Base-by-base conservation (phyloP, 768 basidiomycete species). In the Lactarius quietus region DNA sequence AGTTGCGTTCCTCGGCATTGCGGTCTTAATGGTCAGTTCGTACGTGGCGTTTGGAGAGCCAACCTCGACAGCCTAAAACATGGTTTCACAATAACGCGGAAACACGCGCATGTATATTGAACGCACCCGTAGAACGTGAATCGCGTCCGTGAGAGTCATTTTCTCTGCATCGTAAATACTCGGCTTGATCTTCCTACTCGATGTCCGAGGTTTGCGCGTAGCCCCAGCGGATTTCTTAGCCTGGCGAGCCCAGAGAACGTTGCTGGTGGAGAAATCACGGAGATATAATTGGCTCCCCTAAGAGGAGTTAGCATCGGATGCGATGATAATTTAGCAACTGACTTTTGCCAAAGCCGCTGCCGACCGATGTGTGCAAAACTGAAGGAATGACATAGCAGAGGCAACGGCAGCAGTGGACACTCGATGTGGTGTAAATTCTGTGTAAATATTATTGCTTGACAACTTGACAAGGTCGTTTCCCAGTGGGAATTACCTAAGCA, bases 1-100 rank as follows among this genome's bases (percentile, higher is more conserved):
- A 31, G 91, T 83, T 52, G 88, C 80, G 70, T 92, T 91, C 73
- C 87, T 87, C 63, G 86, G 83, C 76, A 90, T 83, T 66, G 86
- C 85, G 1, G 93, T 93, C 70, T 90, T 88, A 65, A 98, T 79
- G 56, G 85, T 85, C 26, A 98, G 78, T 70, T 93, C 92, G 73
- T 91, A 92, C 4, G 88, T 88, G 6, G 90, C 82, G 59, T 82
- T 82, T 6, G 93, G 89, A 58, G 84, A 84, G 7, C 88, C 81
- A 57, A 95, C 88, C 74, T 95, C 92, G 9, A 94, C 86, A 17
- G 95, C 86, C 95, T 97, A 68, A 4, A 12, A 61, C 43, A 51
- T 28, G 26, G 26, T 10, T 60, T 41, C 68, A 10, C 15, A 51
- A 31, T 29, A 36, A 66, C 23, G 57, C 20, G 17, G 59, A 67